These are phyloP conservation scores for Aleurites moluccanus DNA, from an alignment of 441 rosid species.

Conservation along the genomic window DNA sequence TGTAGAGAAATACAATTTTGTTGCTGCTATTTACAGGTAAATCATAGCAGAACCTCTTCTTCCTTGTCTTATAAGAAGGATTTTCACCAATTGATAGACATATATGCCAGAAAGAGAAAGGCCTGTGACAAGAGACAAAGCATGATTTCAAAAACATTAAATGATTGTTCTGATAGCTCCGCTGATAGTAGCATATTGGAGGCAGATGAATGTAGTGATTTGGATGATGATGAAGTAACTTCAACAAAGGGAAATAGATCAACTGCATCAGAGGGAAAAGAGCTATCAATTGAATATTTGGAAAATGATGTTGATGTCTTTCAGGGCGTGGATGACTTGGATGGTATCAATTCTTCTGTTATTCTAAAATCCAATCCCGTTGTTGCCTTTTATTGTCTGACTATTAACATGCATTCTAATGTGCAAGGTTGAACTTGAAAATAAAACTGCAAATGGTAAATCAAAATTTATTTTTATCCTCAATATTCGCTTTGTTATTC, in stretches of 20 bases:
- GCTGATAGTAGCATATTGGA: conserved; percentile 20
- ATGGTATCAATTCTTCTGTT: conserved; percentile 54
- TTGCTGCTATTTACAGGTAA: conserved; percentile 55
- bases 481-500: conserved; percentile 4
- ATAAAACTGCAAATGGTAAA: background rate
- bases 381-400: conserved; percentile 16
- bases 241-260: conserved; percentile 35
- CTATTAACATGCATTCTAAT: conserved; percentile 4
- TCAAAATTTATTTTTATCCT: conserved; percentile 3
- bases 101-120: conserved; percentile 47
- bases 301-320: conserved; percentile 75
- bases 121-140: conserved; percentile 29
- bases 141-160: conserved; percentile 29
- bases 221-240: conserved; percentile 42
- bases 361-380: conserved; percentile 9
- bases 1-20: background rate
- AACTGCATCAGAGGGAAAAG: conserved; percentile 35
- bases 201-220: conserved; percentile 34
- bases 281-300: conserved; percentile 60
- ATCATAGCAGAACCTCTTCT: conserved; percentile 73
- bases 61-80: conserved; percentile 59
- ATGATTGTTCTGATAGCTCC: conserved; percentile 33
- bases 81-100: conserved; percentile 51
- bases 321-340: conserved; percentile 74
- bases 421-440: conserved; percentile 9